Conservation (phyloP, 768 basidiomycete species). For the Suillus lakei region DNA sequence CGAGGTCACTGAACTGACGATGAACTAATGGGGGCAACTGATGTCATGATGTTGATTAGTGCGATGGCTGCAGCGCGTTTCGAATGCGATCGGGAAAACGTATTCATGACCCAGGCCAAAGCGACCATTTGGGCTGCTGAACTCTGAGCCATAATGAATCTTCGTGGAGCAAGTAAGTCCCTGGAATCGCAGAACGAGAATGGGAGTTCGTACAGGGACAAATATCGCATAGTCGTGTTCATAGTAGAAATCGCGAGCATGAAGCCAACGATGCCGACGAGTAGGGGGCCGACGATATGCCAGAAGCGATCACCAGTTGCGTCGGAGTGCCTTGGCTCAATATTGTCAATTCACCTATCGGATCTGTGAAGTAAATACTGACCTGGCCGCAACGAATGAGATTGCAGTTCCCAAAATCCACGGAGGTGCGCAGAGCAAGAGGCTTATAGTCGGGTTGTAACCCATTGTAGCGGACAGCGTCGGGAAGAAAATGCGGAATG, state of each 20-base stretch:
- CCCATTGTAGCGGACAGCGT: constrained; percentile 76
- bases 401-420: constrained; percentile 64
- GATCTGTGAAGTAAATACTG: not conserved
- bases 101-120: constrained; percentile 53
- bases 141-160: constrained; percentile 76
- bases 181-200: not conserved
- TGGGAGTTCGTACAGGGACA: constrained; percentile 53
- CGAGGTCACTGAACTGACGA: constrained; percentile 53
- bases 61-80: constrained; percentile 87
- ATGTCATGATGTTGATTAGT: constrained; percentile 75
- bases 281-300: constrained; percentile 61
- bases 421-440: constrained; percentile 79
- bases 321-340: constrained; percentile 65
- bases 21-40: constrained; percentile 80
- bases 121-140: constrained; percentile 73
- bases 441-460: constrained; percentile 59
- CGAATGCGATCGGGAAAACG: constrained; percentile 73
- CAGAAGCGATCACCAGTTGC: constrained; percentile 68
- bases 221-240: constrained; percentile 64
- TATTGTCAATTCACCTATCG: constrained; percentile 7
- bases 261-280: constrained; percentile 68
- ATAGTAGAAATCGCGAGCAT: constrained; percentile 64
- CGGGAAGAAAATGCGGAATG: constrained; percentile 81
- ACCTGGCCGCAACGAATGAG: constrained; percentile 60
- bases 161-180: constrained; percentile 25